These are phyloP conservation scores for Leccinum subtestaceum DNA, from an alignment of 768 basidiomycete species.

Conservation along the genomic window DNA sequence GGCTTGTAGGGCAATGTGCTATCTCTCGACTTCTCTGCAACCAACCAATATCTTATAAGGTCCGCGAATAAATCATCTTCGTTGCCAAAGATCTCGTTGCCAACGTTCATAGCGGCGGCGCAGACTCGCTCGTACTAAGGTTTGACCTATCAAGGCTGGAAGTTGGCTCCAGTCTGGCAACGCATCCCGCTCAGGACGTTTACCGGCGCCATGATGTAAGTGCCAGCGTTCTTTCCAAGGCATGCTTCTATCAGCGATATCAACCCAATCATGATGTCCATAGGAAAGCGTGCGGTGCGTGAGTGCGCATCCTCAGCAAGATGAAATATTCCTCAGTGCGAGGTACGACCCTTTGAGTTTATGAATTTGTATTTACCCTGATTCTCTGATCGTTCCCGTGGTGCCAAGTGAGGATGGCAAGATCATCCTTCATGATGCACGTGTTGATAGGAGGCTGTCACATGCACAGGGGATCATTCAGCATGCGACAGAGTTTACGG, in stretches of 20 bases:
- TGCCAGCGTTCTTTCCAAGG: slow-evolving; percentile 3
- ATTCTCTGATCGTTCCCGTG: slow-evolving; percentile 18
- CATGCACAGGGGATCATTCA: slow-evolving; percentile 52
- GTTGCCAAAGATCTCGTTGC: slow-evolving; percentile 6
- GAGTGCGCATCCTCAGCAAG: slow-evolving; percentile 62
- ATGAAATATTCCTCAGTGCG: slow-evolving; percentile 68
- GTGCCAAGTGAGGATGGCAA: slow-evolving; percentile 64
- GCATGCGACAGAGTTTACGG: slow-evolving; percentile 55
- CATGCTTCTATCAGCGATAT: slow-evolving; percentile 21
- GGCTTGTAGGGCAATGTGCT: slow-evolving; percentile 62
- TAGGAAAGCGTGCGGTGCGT: slow-evolving; percentile 68
- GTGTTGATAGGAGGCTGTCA: slow-evolving; percentile 35
- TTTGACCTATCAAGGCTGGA: slow-evolving; percentile 48
- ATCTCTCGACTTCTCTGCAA: slow-evolving; percentile 65
- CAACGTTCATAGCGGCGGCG: slow-evolving; percentile 47
- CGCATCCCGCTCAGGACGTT: slow-evolving; percentile 19
- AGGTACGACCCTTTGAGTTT: slow-evolving; percentile 41
- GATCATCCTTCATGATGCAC: slow-evolving; percentile 60
- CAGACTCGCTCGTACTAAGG: slow-evolving; percentile 48
- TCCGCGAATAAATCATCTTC: slow-evolving; percentile 37
- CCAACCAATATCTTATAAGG: slow-evolving; percentile 63
- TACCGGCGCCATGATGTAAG: slow-evolving; percentile 35
- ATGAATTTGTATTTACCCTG: slow-evolving; percentile 12
- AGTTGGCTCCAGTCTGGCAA: slow-evolving; percentile 6
- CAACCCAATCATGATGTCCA: slow-evolving; percentile 15